Base-by-base conservation (phyloP, 1,139 yeast genomes). In the Geotrichum macrosporum region DNA sequence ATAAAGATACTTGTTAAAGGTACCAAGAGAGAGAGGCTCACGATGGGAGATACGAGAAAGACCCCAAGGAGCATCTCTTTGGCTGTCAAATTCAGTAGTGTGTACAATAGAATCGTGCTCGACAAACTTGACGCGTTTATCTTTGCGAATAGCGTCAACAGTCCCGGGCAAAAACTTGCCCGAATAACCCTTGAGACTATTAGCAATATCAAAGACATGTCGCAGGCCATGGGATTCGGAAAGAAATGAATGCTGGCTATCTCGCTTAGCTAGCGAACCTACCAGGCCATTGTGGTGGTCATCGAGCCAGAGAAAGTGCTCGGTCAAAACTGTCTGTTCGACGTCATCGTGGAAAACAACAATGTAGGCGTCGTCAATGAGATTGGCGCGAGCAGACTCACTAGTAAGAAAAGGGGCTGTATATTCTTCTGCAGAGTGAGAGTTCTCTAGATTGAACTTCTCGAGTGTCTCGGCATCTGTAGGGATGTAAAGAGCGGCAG, bases 51-150 rank as follows among this genome's bases (percentile, higher is more conserved):
- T 78, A 72, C 98, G 81, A 41, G 97, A 94, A 58, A 89, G 76
- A 60, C 96, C 96, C 97, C 96, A 88, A 50, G 96, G 95, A 40
- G 95, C 92, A 56, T 87, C 87, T 61, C 80, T 80, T 72, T 87
- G 92, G 51, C 77, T 70, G 46, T 74, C 72, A 56, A 79, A 77
- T 58, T 82, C 84, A 51, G 72, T 68, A 44, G 89, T 78, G 56
- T 74, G 70, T 46, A 88, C 95, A 54, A 76, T 70, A 4, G 94
- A 83, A 67, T 88, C 96, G 57, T 74, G 73, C 73, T 88, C 96
- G 54, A 88, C 80, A 59, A 78, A 80, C 41, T 80, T 78, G 50
- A 88, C 87, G 46, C 53, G 55, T 22, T 58, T 59, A 35, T 50
- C 52, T 38, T 48, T 41, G 38, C 54, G 46, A 31, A 54, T 78